Percentiles rank a stretch among this genome's conserved stretches.
phyloP scores from a whole-genome alignment of 257 asterid species.

The Penstemon newberryi region DNA sequence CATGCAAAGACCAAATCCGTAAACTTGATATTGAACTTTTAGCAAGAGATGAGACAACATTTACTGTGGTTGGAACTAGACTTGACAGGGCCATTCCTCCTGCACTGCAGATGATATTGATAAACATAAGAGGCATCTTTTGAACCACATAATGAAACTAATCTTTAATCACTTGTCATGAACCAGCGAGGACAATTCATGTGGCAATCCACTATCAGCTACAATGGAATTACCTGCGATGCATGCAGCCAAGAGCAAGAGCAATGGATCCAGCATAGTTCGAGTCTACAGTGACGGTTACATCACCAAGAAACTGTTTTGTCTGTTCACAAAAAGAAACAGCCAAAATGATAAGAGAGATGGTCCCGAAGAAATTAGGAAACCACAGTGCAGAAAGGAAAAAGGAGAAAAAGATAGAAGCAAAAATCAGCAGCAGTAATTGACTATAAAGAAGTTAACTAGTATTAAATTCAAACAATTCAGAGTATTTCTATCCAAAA shows the following conservation, averaged over 20 bases:
- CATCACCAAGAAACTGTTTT: conserved; percentile 78
- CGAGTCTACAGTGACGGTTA: conserved; percentile 54
- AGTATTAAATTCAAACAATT: not conserved
- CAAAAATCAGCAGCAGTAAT: conserved; percentile 4
- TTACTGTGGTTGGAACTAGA: conserved; percentile 93
- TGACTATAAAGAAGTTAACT: not conserved
- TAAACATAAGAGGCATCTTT: not conserved
- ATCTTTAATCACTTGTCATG: too few species aligned
- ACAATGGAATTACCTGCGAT: conserved; percentile 68
- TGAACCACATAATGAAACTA: too few species aligned
- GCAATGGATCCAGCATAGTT: conserved; percentile 88
- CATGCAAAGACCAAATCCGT: conserved; percentile 97
- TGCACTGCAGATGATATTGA: conserved; percentile 73
- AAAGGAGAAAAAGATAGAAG: not conserved
- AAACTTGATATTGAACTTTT: conserved; percentile 71
- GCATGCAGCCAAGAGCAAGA: conserved; percentile 92
- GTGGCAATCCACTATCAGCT: too few species aligned
- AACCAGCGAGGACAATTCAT: too few species aligned
- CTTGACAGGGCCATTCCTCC: conserved; percentile 99
- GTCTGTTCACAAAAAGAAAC: conserved; percentile 57
- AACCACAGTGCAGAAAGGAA: conserved; percentile 21
- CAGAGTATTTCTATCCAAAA: not conserved
- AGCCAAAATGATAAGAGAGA: conserved; percentile 33
- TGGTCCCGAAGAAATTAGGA: conserved; percentile 25
- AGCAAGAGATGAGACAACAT: conserved; percentile 74